Evolutionary conservation across 768 basidiomycete genomes (phyloP), one percentile per base, ranked within the genome.

Genomic region (Plicaturopsis crispa): DNA sequence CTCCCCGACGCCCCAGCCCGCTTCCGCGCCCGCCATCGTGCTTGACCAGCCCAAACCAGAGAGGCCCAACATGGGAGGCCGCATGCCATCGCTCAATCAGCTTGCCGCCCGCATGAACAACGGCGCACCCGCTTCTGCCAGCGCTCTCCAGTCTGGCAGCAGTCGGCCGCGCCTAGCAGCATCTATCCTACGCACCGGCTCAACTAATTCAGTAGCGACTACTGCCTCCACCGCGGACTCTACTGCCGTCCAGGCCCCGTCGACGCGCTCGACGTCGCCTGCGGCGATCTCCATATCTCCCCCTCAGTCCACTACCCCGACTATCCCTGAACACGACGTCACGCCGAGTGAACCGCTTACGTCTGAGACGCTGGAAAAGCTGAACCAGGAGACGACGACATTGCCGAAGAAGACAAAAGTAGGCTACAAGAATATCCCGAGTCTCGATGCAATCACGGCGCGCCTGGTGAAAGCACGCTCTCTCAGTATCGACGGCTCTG

Each of bases 361-460:
- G 2, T 60, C 66, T 3, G 84, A 87, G 51, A 75, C 68, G 36
- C 65, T 87, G 23, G 75, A 80, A 41, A 70, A 76, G 56, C 69
- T 78, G 7, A 72, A 83, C 46, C 65, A 75, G 46, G 78, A 80
- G 56, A 72, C 63, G 12, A 45, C 48, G 24, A 34, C 32, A 30
- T 48, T 1, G 40, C 51, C 8, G 42, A 59, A 56, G 46, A 72
- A 68, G 57, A 50, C 63, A 39, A 60, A 62, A 24, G 51, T 61
- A n/a, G 87, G 87, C 17, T 90, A 87, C 62, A 90, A 88, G 78
- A 89, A 88, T 52, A 84, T 90, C 31, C 88, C 88, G 11, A 78
- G 75, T 45, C 73, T 91, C 38, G 86, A 89, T 52, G 84, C 83
- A 20, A 90, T 91, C 63, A 84, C 87, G 1, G 82, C 81, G 22